Evolutionary conservation across 805 yeast genomes (phyloP), one percentile per base, ranked within the genome.

Genomic region (Komagataella pseudopastoris): DNA sequence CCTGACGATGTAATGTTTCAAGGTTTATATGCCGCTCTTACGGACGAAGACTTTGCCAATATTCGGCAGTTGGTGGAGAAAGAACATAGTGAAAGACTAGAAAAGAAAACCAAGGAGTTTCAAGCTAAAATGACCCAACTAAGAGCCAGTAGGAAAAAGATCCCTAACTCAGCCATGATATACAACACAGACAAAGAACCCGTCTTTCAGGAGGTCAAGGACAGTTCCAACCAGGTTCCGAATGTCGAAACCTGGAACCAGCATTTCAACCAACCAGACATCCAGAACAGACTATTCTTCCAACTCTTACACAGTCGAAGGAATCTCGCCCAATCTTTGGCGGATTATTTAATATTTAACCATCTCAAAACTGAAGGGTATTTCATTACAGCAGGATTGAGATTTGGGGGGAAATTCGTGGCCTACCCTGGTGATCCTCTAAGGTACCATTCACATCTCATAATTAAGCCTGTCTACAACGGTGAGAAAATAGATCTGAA

Each of bases 351-450:
- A 6, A 60, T 74, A 23, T 83, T 68, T 59, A 63, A 63, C 50
- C 59, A 62, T 51, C 64, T 81, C 43, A 72, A 73, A 52, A 57
- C 60, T 6, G 22, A 60, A 62, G 12, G 80, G 77, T 84, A 72
- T 62, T 78, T 69, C 52, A 57, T 86, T 16, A 74, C 88, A 36
- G 96, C 98, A 0, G 99, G 99, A 0, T 69, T 89, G 36, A 75
- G 96, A 53, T 91, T 90, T 64, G 99, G 99, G 2, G 95, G 96
- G 4, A 80, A 80, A 51, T 89, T 80, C 59, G 77, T 93, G 52
- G 89, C 90, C 1, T 91, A 91, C 56, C 98, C 97, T 0, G 98
- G 97, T 1, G 99, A 91, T 62, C 96, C 98, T 6, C 69, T 91
- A 51, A 66, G 93, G 48, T 93, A 80, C 60, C 99, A 91, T 66